phyloP scores from a whole-genome alignment of 345 rosid species.

The Lepidium sativum region DNA sequence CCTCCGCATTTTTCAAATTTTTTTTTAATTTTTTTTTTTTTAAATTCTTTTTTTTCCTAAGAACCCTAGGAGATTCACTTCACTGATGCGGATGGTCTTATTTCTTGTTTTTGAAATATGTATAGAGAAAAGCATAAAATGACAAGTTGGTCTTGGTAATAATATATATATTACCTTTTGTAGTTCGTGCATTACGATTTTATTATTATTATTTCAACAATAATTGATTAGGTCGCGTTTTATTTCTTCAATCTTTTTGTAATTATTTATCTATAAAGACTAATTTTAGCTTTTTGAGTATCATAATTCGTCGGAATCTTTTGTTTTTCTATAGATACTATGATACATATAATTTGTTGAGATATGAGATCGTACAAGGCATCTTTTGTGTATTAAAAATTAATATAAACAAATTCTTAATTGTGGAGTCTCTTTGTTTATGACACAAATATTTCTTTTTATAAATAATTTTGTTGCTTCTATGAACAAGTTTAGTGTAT shows the following conservation, averaged over 20 bases:
- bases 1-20: too few relatives aligned
- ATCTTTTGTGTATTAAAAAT: too few relatives aligned
- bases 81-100: too few relatives aligned
- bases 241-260: too few relatives aligned
- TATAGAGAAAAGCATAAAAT: conserved; percentile 12
- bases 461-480: background rate
- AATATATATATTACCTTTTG: conserved; percentile 8
- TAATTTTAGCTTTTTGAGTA: conserved; percentile 9
- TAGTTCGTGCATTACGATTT: conserved; percentile 22
- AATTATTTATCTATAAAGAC: background rate
- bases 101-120: background rate
- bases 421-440: conserved; percentile 1
- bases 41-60: too few relatives aligned
- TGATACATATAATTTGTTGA: too few relatives aligned
- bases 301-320: background rate
- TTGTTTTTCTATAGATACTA: background rate
- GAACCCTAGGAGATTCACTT: too few relatives aligned
- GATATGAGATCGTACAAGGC: too few relatives aligned
- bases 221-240: conserved; percentile 14
- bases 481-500: background rate
- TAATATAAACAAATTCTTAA: background rate
- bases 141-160: conserved; percentile 21
- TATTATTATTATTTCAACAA: conserved; percentile 11
- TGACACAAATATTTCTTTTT: background rate
- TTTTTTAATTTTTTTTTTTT: too few relatives aligned